Base-by-base conservation (phyloP, 2,329 filamentous ascomycete species). In the Fusarium chuoi region DNA sequence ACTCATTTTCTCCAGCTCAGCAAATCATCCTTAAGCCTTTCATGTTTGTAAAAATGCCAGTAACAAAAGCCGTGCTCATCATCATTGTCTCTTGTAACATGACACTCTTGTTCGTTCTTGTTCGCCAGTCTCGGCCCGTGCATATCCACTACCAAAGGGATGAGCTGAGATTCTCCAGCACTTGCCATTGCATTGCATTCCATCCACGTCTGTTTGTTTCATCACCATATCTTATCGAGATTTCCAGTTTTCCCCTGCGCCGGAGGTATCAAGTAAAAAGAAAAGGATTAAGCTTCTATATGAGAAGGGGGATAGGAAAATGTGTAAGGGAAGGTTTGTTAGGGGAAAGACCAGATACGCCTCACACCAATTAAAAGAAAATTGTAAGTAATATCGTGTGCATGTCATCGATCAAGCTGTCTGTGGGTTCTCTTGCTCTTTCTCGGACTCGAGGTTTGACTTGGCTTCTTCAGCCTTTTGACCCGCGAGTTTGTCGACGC, bases 401-500 rank as follows among this genome's bases (percentile, higher is more conserved):
- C n/a, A 33, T 13, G 26, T 30, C 35, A 28, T 49, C n/a, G 39
- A n/a, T 75, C 79, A 78, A 35, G 80, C 73, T 17, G 78, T 75
- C 30, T 75, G 68, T 24, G 68, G 68, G 56, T 48, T 68, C 15
- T 77, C 77, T 54, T 78, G 77, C 28, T 78, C 78, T 56, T 78
- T 78, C 28, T 78, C 79, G 20, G 68, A 64, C 54, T 81, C 79
- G 45, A 78, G 76, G 41, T 66, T 75, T 33, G 78, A 55, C 57
- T 77, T 78, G 33, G 77, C 78, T 38, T 81, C 82, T 39, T 84
- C 83, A 33, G 78, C 73, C 65, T 81, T 82, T 35, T 78, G 79
- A 4, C 79, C 73, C 8, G 78, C 79, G 42, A 82, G 70, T 71
- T 83, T 85, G 71, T 85, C 84, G 56, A 86, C 72, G 24, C 84